Percentiles rank a stretch among this genome's conserved stretches.
Evolutionary conservation across 176 grass and related monocot genomes (phyloP).

Genomic region (Musa troglodytarum): DNA sequence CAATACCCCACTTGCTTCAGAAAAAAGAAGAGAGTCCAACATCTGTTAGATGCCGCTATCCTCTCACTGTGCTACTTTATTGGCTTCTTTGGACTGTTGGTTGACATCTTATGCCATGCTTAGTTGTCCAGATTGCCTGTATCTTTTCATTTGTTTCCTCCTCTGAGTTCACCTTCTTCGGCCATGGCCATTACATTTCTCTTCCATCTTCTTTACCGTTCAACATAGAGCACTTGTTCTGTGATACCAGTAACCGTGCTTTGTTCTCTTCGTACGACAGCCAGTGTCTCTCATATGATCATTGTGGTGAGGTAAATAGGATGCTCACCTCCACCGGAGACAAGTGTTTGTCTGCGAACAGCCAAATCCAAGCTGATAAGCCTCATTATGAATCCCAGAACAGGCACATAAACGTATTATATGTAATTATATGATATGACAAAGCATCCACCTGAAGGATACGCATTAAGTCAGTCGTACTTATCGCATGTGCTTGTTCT

Average conservation of each 20-base stretch:
- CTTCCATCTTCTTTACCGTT: neutral
- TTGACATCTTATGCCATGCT: constrained; percentile 30
- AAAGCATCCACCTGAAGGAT: neutral
- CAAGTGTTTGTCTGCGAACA: neutral
- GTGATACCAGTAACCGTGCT: no score
- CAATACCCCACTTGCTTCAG: constrained; percentile 26
- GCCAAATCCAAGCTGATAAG: neutral
- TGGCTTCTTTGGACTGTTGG: constrained; percentile 39
- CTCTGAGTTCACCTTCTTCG: constrained; percentile 25
- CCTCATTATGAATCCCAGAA: neutral
- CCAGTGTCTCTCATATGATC: no score
- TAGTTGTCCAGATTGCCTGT: constrained; percentile 28
- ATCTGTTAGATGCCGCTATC: constrained; percentile 30
- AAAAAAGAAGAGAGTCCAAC: constrained; percentile 19
- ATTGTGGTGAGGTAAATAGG: no score
- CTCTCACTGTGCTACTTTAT: constrained; percentile 21
- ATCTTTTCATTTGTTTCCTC: constrained; percentile 17
- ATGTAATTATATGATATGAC: neutral
- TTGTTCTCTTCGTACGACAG: no score
- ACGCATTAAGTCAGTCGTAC: neutral
- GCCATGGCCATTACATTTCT: constrained; percentile 15
- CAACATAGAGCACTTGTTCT: neutral
- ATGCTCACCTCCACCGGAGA: neutral
- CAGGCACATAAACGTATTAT: neutral
- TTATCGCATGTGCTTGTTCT: neutral